Base-by-base conservation (phyloP, 805 yeast species). In the Candida andamanensis region DNA sequence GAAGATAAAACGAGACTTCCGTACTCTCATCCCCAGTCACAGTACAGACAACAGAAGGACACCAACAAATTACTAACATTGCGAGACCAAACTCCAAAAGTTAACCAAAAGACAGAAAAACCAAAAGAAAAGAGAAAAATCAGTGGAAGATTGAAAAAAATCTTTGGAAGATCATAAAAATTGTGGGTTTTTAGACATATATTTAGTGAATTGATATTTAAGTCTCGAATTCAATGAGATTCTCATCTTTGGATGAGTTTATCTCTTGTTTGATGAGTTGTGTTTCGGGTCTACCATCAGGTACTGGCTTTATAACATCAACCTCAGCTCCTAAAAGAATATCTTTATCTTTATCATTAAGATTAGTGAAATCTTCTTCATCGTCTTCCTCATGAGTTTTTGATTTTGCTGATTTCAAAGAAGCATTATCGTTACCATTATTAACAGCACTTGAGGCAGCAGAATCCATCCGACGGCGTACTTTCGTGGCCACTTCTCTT, bases 401-500 rank as follows among this genome's bases (percentile, higher is more conserved):
- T 11, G 48, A 33, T 31, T 49, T 54, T 12, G 47, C 40, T n/a
- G 64, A 67, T 24, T 48, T 33, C 23, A 34, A 41, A 11, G 48
- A 50, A 16, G 39, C 29, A 13, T 35, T 30, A 26, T 26, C 31
- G 17, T 33, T 36, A 25, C 23, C 39, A 31, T 19, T 19, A 2
- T 10, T 15, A 13, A 44, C 33, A 40, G 61, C 46, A 49, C 57
- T 42, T 12, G 58, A 49, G 3, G 82, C 74, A 7, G 74, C 78
- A 11, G 80, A 76, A 52, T 87, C 95, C 72, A 86, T 87, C 42
- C 95, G 78, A 44, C 82, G 79, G 43, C 90, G 78, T 3, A 92
- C 94, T 50, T 86, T 89, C 32, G 74, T 78, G 1, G 97, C 97
- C 10, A 90, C 95, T 35, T 90, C 76, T 52, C 85, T 71, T 4